A percentile compares a stretch with the other conserved stretches of the same genome.
These are phyloP conservation scores for Helenozyma rhizophorensis DNA, from an alignment of 805 yeast species.

Conservation along the genomic window DNA sequence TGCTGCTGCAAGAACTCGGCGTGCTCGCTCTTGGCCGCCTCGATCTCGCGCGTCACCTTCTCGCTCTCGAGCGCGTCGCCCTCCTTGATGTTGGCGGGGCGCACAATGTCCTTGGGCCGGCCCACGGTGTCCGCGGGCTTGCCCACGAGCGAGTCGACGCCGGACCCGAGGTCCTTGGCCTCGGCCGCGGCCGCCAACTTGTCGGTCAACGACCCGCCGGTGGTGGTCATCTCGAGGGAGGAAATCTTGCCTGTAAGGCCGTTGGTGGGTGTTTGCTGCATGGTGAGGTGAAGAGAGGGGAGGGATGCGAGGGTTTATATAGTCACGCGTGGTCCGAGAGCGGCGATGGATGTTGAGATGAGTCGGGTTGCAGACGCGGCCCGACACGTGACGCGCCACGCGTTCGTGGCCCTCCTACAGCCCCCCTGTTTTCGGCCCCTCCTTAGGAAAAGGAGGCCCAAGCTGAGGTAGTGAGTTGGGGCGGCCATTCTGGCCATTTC, in stretches of 20 bases:
- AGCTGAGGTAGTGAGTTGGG: no score
- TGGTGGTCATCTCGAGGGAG: conserved; percentile 30
- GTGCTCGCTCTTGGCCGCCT: conserved; percentile 38
- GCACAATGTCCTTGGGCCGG: conserved; percentile 16
- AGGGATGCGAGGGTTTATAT: conserved; percentile 7
- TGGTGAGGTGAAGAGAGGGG: conserved; percentile 1
- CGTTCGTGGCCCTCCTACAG: no score
- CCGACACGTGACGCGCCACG: conserved; percentile 8
- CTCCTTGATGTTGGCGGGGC: conserved; percentile 15
- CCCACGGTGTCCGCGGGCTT: conserved; percentile 11
- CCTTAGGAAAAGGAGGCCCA: no score
- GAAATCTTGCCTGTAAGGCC: conserved; percentile 45
- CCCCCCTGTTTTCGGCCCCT: no score
- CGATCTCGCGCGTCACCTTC: conserved; percentile 20
- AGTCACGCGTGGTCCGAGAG: conserved; percentile 10
- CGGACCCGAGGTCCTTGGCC: conserved; percentile 11
- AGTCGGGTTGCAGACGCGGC: not conserved
- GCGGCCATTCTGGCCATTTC: no score
- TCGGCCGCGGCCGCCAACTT: conserved; percentile 37
- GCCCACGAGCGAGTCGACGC: conserved; percentile 16
- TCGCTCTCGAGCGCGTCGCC: conserved; percentile 18
- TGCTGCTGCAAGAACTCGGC: conserved; percentile 55
- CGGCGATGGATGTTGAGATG: conserved; percentile 4
- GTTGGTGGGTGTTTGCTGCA: conserved; percentile 45
- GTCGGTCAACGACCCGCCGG: conserved; percentile 35